Percentiles rank a stretch among this genome's conserved stretches.
phyloP scores from a whole-genome alignment of 257 asterid genomes.

The Solanum pinnatisectum region DNA sequence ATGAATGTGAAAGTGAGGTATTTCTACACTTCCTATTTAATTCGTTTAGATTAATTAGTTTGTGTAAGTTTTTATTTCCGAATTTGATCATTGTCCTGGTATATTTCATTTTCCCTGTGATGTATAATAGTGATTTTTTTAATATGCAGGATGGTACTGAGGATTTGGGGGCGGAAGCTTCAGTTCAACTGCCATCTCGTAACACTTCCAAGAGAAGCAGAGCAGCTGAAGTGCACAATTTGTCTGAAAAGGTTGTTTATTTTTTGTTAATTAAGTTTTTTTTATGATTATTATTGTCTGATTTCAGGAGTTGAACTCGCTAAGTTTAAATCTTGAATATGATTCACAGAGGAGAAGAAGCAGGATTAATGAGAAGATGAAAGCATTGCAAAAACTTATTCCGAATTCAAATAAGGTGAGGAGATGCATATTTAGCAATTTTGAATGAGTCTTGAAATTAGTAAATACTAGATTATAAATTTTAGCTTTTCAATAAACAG shows the following conservation, averaged over 20 bases:
- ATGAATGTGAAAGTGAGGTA: constrained; percentile 80
- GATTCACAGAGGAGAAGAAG: constrained; percentile 63
- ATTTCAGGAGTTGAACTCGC: neutral
- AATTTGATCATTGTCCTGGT: neutral
- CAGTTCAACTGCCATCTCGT: constrained; percentile 12
- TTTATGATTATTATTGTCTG: neutral
- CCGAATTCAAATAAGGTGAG: constrained; percentile 78
- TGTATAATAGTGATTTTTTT: neutral
- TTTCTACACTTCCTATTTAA: neutral
- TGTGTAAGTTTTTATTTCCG: neutral
- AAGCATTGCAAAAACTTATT: constrained; percentile 68
- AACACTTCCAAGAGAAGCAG: constrained; percentile 58
- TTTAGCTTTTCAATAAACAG: neutral
- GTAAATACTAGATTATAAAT: neutral
- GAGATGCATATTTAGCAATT: neutral
- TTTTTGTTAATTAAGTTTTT: neutral
- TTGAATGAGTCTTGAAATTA: neutral
- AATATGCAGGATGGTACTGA: constrained; percentile 35
- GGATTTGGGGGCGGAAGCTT: constrained; percentile 23
- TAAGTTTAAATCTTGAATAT: neutral
- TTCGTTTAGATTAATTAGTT: neutral
- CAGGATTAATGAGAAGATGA: constrained; percentile 79
- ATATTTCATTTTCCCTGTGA: neutral
- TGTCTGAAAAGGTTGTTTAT: constrained; percentile 55
- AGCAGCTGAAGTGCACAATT: constrained; percentile 83